Base-by-base conservation (phyloP, 371 early-diverging fungal genomes). In the Parasitella parasitica region DNA sequence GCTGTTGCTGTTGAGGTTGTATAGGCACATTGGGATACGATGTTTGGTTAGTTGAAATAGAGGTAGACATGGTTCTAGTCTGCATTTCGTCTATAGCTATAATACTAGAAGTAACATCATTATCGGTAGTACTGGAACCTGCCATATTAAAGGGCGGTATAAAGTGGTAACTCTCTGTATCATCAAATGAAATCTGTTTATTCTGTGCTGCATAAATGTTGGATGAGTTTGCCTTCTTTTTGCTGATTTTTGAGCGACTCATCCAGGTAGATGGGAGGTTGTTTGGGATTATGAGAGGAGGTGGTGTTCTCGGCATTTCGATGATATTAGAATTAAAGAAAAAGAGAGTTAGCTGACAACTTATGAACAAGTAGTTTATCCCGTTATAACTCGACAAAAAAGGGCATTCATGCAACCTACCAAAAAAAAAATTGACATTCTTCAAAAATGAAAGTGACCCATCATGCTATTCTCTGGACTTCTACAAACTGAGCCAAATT, bases 261-360 rank as follows among this genome's bases (percentile, higher is more conserved):
- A 24, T n/a, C 59, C 59, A 59, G 30, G 15, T n/a, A 28, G 12
- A 24, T 2, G 59, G 37, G 4, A 56, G 1, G 7, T 18, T 50
- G 12, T 12, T 38, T 6, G 59, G 59, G 30, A 59, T 13, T 4
- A 59, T 50, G 36, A 59, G 50, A 24, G 46, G 26, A 8, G 59
- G 51, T 24, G 59, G 59, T 30, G 59, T 59, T 20, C 50, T 59
- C 4, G 59, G 59, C 59, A 59, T 59, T 18, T 15, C 2, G 7
- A 26, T 20, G 22, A 28, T 7, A 32, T 30, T 46, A 18, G 27
- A 20, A 34, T 16, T 30, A 43, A 4, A 54, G 18, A 22, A 36
- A 54, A 37, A 24, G 18, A 13, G 7, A 18, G 52, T 8, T 32
- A 32, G 32, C 22, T 43, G 43, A 20, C 43, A 43, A 43, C 43